Evolutionary conservation across 2,329 filamentous ascomycete genomes (phyloP).

Genomic region (Diplocarpon rosae): DNA sequence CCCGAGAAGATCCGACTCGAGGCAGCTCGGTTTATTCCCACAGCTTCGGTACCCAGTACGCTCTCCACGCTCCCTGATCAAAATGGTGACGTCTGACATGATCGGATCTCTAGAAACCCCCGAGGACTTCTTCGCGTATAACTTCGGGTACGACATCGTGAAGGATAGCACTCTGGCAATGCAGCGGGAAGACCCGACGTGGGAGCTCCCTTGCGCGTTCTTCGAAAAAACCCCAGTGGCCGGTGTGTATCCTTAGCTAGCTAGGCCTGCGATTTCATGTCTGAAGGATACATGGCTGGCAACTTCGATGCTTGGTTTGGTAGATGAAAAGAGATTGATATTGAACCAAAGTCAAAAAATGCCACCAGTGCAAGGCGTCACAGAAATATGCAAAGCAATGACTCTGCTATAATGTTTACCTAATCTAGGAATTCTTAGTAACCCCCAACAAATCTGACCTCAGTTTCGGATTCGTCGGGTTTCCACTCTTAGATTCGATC

Average conservation of each 20-base stretch:
- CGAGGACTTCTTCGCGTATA: constrained; percentile 21
- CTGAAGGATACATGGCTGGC: too few relatives aligned
- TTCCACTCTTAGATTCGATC: too few relatives aligned
- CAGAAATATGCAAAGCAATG: too few relatives aligned
- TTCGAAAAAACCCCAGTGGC: constrained; percentile 12
- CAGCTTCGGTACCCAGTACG: constrained; percentile 27
- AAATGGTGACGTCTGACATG: background rate
- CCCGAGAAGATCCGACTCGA: constrained; percentile 23
- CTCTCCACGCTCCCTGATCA: background rate
- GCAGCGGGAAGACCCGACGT: constrained; percentile 6
- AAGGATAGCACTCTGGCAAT: constrained; percentile 10
- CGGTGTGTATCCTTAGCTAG: constrained; percentile 12
- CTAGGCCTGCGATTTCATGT: too few relatives aligned
- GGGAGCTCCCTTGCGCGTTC: constrained; percentile 14
- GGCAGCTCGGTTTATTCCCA: constrained; percentile 20
- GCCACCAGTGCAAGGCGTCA: too few relatives aligned
- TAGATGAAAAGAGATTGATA: too few relatives aligned
- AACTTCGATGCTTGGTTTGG: too few relatives aligned
- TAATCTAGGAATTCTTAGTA: too few relatives aligned
- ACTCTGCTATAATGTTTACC: too few relatives aligned
- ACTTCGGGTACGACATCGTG: constrained; percentile 25
- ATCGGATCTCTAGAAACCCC: constrained; percentile 14
- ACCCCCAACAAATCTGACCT: too few relatives aligned
- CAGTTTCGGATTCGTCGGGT: too few relatives aligned
- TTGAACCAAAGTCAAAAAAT: too few relatives aligned